These are phyloP conservation scores for Nothophoma quercina DNA, from an alignment of 2,329 filamentous ascomycete species.

Conservation along the genomic window DNA sequence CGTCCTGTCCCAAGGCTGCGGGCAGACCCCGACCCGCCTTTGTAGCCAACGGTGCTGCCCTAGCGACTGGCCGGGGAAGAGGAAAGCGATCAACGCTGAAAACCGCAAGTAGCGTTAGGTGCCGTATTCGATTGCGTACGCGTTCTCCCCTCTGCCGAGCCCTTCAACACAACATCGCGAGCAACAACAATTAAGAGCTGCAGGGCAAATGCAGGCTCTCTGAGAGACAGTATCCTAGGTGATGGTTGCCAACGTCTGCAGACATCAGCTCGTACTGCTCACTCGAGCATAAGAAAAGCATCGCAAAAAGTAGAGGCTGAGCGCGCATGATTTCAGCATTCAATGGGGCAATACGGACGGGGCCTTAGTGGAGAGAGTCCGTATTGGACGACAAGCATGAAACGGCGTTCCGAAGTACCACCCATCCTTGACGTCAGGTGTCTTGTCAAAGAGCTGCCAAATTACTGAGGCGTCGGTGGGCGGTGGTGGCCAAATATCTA, in stretches of 20 bases:
- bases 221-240: neutral
- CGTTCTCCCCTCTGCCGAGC: constrained; percentile 14
- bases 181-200: neutral
- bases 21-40: constrained; percentile 13
- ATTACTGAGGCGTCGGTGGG: constrained; percentile 12
- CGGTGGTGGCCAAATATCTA: constrained; percentile 8
- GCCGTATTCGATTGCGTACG: constrained; percentile 40
- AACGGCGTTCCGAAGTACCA: constrained; percentile 18
- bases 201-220: neutral
- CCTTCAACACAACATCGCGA: constrained; percentile 7
- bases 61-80: constrained; percentile 12
- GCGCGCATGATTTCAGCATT: constrained; percentile 15
- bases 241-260: neutral
- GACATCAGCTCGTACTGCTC: constrained; percentile 10
- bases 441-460: constrained; percentile 1
- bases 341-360: constrained; percentile 16
- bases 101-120: neutral
- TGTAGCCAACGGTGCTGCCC: constrained; percentile 14
- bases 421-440: constrained; percentile 25
- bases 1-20: constrained; percentile 11
- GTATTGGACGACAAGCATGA: constrained; percentile 19
- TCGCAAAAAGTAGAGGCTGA: constrained; percentile 5
- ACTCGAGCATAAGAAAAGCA: neutral
- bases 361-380: constrained; percentile 9
- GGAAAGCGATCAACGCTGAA: constrained; percentile 6